Evolutionary conservation across 495 filamentous ascomycete species (phyloP).

Genomic region (Talaromyces adpressus): DNA sequence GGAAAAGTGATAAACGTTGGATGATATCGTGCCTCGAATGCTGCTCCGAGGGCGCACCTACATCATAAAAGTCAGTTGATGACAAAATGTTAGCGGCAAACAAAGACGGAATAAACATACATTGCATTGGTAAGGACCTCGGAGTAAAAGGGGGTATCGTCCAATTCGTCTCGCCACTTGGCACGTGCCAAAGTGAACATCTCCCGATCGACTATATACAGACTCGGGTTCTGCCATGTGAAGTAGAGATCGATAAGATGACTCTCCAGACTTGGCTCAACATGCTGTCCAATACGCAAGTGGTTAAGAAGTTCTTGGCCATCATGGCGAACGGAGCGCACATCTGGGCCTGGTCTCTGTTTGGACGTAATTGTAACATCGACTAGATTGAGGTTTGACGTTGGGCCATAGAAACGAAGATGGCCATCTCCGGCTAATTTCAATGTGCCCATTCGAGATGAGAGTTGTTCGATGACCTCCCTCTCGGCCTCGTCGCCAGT

Average conservation of each 20-base stretch:
- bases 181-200: slow-evolving; percentile 37
- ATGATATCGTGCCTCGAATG: slow-evolving; percentile 40
- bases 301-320: slow-evolving; percentile 40
- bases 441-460: slow-evolving; percentile 39
- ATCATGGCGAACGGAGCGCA: slow-evolving; percentile 39
- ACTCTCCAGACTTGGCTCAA: slow-evolving; percentile 35
- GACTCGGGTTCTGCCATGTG: slow-evolving; percentile 44
- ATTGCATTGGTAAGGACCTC: slow-evolving; percentile 45
- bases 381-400: slow-evolving; percentile 41
- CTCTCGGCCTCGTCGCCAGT: slow-evolving; percentile 37
- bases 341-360: slow-evolving; percentile 44
- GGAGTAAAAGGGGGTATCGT: slow-evolving; percentile 42
- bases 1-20: slow-evolving; percentile 42
- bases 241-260: slow-evolving; percentile 45
- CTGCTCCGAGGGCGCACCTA: slow-evolving; percentile 43
- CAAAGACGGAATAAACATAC: slow-evolving; percentile 27
- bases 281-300: slow-evolving; percentile 33
- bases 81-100: no score
- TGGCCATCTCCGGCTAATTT: slow-evolving; percentile 45
- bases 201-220: slow-evolving; percentile 42
- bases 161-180: slow-evolving; percentile 35
- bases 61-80: background rate
- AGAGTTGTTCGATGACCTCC: slow-evolving; percentile 39
- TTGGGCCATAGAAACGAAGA: slow-evolving; percentile 41
- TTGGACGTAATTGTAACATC: slow-evolving; percentile 35